These are phyloP conservation scores for Spatholobus suberectus DNA, from an alignment of 306 rosid species.

Conservation along the genomic window DNA sequence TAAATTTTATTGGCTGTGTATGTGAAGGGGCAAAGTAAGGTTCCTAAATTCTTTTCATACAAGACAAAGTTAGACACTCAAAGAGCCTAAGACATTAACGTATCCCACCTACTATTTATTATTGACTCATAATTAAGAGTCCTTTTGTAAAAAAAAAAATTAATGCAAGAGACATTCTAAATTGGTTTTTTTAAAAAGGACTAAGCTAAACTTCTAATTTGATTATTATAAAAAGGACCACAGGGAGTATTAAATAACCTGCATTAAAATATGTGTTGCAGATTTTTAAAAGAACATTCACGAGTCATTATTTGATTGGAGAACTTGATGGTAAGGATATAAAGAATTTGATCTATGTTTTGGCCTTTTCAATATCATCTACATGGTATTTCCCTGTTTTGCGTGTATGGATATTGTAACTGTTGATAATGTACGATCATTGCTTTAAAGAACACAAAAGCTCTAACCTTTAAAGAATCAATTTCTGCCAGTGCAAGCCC, in stretches of 20 bases:
- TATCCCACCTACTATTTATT: too few species aligned
- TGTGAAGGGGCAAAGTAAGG: too few species aligned
- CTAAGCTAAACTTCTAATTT: too few species aligned
- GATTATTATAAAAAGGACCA: too few species aligned
- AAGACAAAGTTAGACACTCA: too few species aligned
- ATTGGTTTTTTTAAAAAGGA: too few species aligned
- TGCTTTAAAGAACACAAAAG: slow-evolving; percentile 33
- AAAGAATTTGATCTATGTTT: not conserved
- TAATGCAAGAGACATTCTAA: too few species aligned
- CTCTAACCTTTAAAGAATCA: slow-evolving; percentile 74
- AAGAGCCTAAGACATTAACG: too few species aligned
- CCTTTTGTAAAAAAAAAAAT: too few species aligned
- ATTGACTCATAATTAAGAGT: too few species aligned
- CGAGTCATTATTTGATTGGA: not conserved
- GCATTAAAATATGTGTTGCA: not conserved
- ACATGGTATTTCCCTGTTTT: slow-evolving; percentile 5
- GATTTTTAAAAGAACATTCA: not conserved
- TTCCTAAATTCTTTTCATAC: too few species aligned
- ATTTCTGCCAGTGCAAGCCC: slow-evolving; percentile 82
- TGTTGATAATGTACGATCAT: not conserved
- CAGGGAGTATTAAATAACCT: not conserved
- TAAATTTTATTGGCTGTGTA: too few species aligned
- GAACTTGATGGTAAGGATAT: not conserved
- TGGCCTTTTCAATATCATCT: slow-evolving; percentile 1
- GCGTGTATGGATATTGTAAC: not conserved